Percentiles rank a stretch among this genome's conserved stretches.
Evolutionary conservation across 179 eudicot species (phyloP).

Genomic region (Drosera spatulata): DNA sequence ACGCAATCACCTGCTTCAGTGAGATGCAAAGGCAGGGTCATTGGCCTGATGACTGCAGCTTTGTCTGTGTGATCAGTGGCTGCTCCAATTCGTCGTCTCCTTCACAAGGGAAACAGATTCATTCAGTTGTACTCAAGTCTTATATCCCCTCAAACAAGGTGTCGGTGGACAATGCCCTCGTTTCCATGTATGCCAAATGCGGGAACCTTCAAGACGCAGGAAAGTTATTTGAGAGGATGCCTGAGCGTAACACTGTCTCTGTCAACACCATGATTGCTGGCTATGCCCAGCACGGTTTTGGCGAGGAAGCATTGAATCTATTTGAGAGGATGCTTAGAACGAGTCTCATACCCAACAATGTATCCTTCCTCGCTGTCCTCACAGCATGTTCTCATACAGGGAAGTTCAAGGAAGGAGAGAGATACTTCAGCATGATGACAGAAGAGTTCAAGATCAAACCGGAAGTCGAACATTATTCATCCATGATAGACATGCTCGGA

Average conservation of each 20-base stretch:
- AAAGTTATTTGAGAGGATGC: conserved; percentile 67
- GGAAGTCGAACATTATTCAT: conserved; percentile 62
- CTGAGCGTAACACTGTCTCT: conserved; percentile 60
- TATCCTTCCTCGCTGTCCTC: conserved; percentile 66
- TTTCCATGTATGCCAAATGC: conserved; percentile 75
- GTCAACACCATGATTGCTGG: conserved; percentile 71
- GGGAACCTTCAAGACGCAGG: conserved; percentile 77
- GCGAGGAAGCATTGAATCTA: conserved; percentile 39
- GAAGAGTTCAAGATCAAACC: conserved; percentile 46
- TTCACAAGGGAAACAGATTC: conserved; percentile 72
- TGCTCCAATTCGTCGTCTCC: conserved; percentile 66
- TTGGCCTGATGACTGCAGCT: conserved; percentile 68
- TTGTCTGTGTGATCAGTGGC: conserved; percentile 69
- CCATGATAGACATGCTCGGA: conserved; percentile 89
- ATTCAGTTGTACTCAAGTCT: conserved; percentile 58
- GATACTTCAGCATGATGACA: conserved; percentile 46
- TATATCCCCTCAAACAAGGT: conserved; percentile 58
- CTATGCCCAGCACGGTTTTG: conserved; percentile 73
- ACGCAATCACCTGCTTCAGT: conserved; percentile 49
- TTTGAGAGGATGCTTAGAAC: conserved; percentile 54
- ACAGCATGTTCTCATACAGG: conserved; percentile 85
- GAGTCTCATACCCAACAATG: conserved; percentile 31
- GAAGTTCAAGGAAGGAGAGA: conserved; percentile 55
- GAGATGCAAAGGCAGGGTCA: conserved; percentile 51
- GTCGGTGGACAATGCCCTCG: conserved; percentile 56